A percentile compares a stretch with the other conserved stretches of the same genome.
Evolutionary conservation across 2,329 filamentous ascomycete species (phyloP).

Genomic region (Pseudocercospora fuligena): DNA sequence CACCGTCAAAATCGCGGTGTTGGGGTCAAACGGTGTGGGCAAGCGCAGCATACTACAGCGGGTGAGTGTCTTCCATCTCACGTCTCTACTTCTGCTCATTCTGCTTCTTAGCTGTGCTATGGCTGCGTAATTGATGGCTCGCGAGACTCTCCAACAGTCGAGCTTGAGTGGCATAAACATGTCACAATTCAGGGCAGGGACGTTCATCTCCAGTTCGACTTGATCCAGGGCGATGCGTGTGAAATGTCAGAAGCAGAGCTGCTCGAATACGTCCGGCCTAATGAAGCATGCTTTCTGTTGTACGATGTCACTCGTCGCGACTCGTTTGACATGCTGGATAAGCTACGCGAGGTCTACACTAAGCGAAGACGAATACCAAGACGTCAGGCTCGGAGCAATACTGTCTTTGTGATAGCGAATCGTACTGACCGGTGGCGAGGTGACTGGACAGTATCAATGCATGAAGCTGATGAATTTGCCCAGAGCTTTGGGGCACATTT

Average conservation of each 20-base stretch:
- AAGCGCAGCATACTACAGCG: conserved; percentile 21
- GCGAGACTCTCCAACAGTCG: conserved; percentile 4
- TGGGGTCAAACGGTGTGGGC: conserved; percentile 17
- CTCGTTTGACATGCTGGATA: conserved; percentile 15
- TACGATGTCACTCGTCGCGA: conserved; percentile 19
- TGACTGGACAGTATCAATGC: conserved; percentile 16
- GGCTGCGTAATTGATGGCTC: conserved; percentile 15
- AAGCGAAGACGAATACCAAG: conserved; percentile 12
- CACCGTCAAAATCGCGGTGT: conserved; percentile 18
- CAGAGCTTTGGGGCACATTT: conserved; percentile 13
- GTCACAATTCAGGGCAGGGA: conserved; percentile 20
- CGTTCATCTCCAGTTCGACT: conserved; percentile 18
- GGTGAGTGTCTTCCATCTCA: not conserved
- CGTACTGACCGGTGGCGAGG: conserved; percentile 22
- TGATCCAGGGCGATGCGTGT: conserved; percentile 7
- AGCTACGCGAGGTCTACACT: conserved; percentile 7
- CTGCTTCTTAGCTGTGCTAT: conserved; percentile 15
- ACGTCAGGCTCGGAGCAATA: conserved; percentile 11
- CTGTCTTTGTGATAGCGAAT: conserved; percentile 17
- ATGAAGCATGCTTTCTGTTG: conserved; percentile 19
- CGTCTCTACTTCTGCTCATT: not conserved
- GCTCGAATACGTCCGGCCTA: conserved; percentile 14
- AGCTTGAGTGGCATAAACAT: conserved; percentile 24
- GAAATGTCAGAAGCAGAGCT: conserved; percentile 2
- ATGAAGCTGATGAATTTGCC: conserved; percentile 14